Base-by-base conservation (phyloP, 768 basidiomycete species). In the Candolleomyces aberdarensis region DNA sequence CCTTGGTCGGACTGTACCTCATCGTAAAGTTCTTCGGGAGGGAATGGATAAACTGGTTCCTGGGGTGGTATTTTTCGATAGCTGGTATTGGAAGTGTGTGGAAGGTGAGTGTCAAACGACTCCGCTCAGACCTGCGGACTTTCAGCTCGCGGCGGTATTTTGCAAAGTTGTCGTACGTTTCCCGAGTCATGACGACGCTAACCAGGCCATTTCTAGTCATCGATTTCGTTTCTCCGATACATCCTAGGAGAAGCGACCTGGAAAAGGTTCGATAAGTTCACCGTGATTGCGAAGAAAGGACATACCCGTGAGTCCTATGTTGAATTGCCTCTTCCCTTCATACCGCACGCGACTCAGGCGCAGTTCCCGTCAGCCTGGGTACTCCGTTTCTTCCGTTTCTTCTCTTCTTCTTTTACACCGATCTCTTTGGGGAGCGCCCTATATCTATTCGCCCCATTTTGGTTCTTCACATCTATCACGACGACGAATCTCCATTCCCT, bases 31-130 rank as follows among this genome's bases (percentile, higher is more conserved):
- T 87, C 70, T 74, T 90, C 56, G 92, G 92, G 36, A 85, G 83
- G 65, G 85, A 86, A 60, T 92, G 91, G 88, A 85, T 96, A 59
- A 96, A 96, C 73, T 83, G 82, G 80, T 65, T 94, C 5, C 76
- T 96, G 22, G 87, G 82, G 5, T 86, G 83, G 85, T 93, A 91
- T 66, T 91, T 91, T 64, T 80, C 87, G 22, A 36, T 90, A 29
- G 80, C 81, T 5, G 87, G 87, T 0, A 78, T 86, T 9, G 85
- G 83, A 26, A 85, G 85, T 63, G 83, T 90, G 26, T 88, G 88
- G 83, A 85, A 83, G 78, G 91, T 87, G 66, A 63, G 78, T 74
- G 41, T 15, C 7, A 46, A 57, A 62, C 54, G 64, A 41, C 55
- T 20, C 52, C 26, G 19, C 61, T 31, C 19, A 41, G 40, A 15